phyloP scores from a whole-genome alignment of 2,329 filamentous ascomycete genomes.

The Herpotrichia juniperi region DNA sequence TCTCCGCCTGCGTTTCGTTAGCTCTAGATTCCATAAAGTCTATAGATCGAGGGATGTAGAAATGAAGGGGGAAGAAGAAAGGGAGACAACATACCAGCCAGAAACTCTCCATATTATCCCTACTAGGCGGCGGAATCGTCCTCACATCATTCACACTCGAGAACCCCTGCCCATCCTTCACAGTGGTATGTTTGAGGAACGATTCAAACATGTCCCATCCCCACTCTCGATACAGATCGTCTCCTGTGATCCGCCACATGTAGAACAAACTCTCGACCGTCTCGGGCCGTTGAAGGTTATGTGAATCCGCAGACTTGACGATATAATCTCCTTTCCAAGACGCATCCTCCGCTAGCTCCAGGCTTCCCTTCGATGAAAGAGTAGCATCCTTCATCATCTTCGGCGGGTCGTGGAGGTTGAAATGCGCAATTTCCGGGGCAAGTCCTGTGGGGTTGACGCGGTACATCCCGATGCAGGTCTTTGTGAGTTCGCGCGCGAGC shows the following conservation, averaged over 20 bases:
- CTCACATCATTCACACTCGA: slow-evolving; percentile 80
- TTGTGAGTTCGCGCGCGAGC: slow-evolving; percentile 87
- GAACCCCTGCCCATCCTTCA: slow-evolving; percentile 79
- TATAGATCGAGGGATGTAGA: too few species aligned
- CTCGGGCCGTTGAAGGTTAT: slow-evolving; percentile 95
- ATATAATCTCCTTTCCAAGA: slow-evolving; percentile 78
- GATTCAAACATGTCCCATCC: slow-evolving; percentile 98
- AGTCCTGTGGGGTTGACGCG: slow-evolving; percentile 86
- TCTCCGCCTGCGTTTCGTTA: slow-evolving; percentile 73
- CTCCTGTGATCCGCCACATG: slow-evolving; percentile 97
- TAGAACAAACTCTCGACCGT: slow-evolving; percentile 97
- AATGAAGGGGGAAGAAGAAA: not conserved
- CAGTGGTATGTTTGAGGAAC: slow-evolving; percentile 84
- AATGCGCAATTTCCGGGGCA: slow-evolving; percentile 94
- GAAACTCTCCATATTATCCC: slow-evolving; percentile 98
- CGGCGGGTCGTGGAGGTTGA: slow-evolving; percentile 75
- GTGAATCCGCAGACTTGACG: slow-evolving; percentile 80
- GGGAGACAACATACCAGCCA: slow-evolving; percentile 75
- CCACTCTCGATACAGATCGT: slow-evolving; percentile 89
- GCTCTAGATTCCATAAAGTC: not conserved
- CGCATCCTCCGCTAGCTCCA: slow-evolving; percentile 52
- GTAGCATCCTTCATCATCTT: slow-evolving; percentile 58
- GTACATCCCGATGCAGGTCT: slow-evolving; percentile 99
- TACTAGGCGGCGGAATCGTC: slow-evolving; percentile 67
- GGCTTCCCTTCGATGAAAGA: slow-evolving; percentile 51